These are phyloP conservation scores for Fomitopsis betulina DNA, from an alignment of 1,284 basidiomycete species.

Conservation along the genomic window DNA sequence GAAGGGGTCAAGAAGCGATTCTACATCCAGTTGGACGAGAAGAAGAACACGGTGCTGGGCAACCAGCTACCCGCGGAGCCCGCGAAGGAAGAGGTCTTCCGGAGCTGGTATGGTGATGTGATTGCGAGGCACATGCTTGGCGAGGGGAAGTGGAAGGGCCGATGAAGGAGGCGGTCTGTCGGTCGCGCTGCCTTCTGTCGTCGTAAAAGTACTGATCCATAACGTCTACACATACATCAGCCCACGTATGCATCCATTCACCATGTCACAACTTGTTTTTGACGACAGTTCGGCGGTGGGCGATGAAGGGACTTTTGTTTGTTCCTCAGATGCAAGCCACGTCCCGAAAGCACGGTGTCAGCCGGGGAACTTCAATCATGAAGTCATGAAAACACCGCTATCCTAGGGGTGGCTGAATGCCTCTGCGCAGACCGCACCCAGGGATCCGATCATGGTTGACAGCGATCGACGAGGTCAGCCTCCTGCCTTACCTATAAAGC, in stretches of 20 bases:
- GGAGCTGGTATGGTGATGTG: slow-evolving; percentile 6
- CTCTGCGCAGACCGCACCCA: too few relatives aligned
- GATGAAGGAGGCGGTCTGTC: not conserved
- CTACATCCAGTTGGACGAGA: not conserved
- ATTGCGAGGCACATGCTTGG: slow-evolving; percentile 1
- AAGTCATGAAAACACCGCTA: too few relatives aligned
- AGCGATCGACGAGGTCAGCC: not conserved
- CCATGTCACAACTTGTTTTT: too few relatives aligned
- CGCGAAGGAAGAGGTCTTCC: slow-evolving; percentile 1
- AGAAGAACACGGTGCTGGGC: slow-evolving; percentile 1
- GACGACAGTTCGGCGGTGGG: too few relatives aligned
- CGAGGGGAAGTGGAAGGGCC: slow-evolving; percentile 3
- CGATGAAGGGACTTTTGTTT: too few relatives aligned
- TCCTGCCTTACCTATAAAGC: not conserved
- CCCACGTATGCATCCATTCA: too few relatives aligned
- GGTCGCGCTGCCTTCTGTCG: not conserved
- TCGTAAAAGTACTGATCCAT: not conserved
- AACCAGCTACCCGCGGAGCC: slow-evolving; percentile 1
- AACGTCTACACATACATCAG: not conserved
- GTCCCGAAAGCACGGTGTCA: too few relatives aligned
- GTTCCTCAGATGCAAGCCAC: too few relatives aligned
- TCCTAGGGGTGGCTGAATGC: too few relatives aligned
- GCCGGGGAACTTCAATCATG: too few relatives aligned
- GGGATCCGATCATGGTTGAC: not conserved
- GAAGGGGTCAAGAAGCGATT: not conserved